Percentiles rank a stretch among this genome's conserved stretches.
Evolutionary conservation across 2,329 filamentous ascomycete species (phyloP).

Genomic region (Botrytis galanthina): DNA sequence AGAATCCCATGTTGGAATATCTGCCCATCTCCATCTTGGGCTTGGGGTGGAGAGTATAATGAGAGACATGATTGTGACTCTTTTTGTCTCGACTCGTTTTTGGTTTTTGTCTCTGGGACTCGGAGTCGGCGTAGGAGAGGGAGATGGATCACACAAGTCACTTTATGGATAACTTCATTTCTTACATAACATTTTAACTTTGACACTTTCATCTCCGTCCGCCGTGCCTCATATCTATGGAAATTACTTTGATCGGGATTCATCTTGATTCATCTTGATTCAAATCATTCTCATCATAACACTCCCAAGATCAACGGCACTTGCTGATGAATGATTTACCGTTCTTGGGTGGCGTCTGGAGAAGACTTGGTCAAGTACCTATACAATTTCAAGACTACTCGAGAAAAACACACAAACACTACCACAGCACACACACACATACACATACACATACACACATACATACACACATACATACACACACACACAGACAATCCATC

Average conservation of each 20-base stretch:
- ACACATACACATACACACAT: background rate
- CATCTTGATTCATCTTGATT: background rate
- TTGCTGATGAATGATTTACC: background rate
- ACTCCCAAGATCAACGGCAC: background rate
- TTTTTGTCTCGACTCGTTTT: background rate
- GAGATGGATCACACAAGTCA: background rate
- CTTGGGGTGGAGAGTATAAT: background rate
- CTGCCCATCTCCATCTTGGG: background rate
- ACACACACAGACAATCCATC: background rate
- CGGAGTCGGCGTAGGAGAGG: too few relatives aligned
- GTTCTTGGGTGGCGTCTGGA: background rate
- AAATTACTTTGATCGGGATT: background rate
- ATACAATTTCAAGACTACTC: background rate
- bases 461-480: too few relatives aligned
- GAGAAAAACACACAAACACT: too few relatives aligned
- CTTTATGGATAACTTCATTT: background rate
- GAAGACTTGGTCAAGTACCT: background rate
- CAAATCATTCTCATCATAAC: background rate
- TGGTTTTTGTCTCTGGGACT: background rate
- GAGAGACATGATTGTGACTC: background rate
- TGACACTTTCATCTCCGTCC: background rate
- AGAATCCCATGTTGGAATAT: background rate
- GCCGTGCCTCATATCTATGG: background rate
- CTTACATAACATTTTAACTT: background rate
- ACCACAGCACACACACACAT: too few relatives aligned